Evolutionary conservation across 2,329 filamentous ascomycete genomes (phyloP).

Genomic region (Coniochaeta sp.): DNA sequence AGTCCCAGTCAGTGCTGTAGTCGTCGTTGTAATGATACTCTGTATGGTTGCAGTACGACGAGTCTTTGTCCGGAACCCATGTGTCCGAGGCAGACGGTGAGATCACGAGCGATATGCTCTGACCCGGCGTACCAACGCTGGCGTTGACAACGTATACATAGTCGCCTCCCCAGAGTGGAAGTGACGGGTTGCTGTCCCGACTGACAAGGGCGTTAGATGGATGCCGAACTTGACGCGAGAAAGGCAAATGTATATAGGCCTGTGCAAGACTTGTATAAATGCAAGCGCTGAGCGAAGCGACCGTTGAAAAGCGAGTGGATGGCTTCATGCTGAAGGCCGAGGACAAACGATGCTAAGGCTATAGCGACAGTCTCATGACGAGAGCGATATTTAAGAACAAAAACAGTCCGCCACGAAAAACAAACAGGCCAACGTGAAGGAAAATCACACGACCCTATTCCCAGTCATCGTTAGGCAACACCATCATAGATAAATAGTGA

Average conservation of each 20-base stretch:
- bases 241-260: constrained; percentile 13
- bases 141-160: constrained; percentile 17
- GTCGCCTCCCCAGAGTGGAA: constrained; percentile 8
- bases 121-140: constrained; percentile 19
- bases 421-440: background rate
- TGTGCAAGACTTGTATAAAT: background rate
- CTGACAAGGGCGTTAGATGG: constrained; percentile 2
- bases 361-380: background rate
- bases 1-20: background rate
- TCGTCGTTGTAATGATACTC: background rate
- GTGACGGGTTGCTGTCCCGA: constrained; percentile 5
- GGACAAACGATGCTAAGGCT: background rate
- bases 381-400: background rate
- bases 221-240: constrained; percentile 6
- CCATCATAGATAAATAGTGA: background rate
- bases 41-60: constrained; percentile 6
- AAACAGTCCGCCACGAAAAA: background rate
- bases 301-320: background rate
- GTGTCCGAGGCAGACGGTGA: constrained; percentile 16
- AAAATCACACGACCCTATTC: background rate
- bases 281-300: background rate
- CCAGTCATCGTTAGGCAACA: background rate
- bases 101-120: constrained; percentile 18
- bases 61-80: constrained; percentile 18
- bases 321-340: background rate